Evolutionary conservation across 2,329 filamentous ascomycete genomes (phyloP).

Genomic region (Pseudogymnoascus sp.): DNA sequence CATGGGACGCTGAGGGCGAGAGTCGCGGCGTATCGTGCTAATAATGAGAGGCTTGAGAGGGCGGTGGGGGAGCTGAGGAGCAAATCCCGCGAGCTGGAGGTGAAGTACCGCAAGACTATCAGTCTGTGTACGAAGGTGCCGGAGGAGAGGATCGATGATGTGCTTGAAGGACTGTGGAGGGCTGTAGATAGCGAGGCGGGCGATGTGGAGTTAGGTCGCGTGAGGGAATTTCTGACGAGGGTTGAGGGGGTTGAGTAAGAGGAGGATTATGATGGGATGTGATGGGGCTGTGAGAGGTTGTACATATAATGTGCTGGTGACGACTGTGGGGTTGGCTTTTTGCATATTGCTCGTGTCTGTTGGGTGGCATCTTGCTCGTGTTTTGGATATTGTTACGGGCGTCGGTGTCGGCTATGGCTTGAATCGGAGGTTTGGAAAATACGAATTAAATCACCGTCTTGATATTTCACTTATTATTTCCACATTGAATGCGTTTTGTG

Average conservation of each 20-base stretch:
- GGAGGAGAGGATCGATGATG: constrained; percentile 68
- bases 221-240: constrained; percentile 70
- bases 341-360: background rate
- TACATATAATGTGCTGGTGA: constrained; percentile 3
- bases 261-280: background rate
- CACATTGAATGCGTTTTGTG: background rate
- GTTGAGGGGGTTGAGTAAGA: constrained; percentile 47
- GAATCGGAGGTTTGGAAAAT: background rate
- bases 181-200: constrained; percentile 83
- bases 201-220: constrained; percentile 66
- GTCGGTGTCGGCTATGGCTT: background rate
- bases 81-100: constrained; percentile 74
- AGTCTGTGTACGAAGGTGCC: constrained; percentile 74
- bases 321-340: background rate
- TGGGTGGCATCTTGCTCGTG: background rate
- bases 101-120: constrained; percentile 83
- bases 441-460: background rate
- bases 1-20: constrained; percentile 56
- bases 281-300: background rate
- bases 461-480: background rate
- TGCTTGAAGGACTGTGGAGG: constrained; percentile 70
- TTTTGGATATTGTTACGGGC: background rate
- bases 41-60: constrained; percentile 59
- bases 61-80: constrained; percentile 66
- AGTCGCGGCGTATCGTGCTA: constrained; percentile 59